Conservation (phyloP, 495 filamentous ascomycete species). For the Clavariopsis aquatica region DNA sequence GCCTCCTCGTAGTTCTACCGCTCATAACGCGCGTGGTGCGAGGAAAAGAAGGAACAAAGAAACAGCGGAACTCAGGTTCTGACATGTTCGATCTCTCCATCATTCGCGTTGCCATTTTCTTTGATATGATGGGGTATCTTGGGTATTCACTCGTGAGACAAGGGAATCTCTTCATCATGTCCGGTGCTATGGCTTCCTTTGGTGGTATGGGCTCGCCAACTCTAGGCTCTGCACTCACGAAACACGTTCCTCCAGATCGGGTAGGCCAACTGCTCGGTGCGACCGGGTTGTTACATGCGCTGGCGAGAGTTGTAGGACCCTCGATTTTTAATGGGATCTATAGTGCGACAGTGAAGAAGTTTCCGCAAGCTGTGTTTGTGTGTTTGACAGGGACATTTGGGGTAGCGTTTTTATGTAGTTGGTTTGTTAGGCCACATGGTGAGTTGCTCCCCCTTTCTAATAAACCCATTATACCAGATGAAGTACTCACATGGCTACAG, state of each 20-base stretch:
- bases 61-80: conserved; percentile 61
- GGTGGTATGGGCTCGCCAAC: conserved; percentile 85
- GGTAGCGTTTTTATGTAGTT: conserved; percentile 63
- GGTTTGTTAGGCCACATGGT: conserved; percentile 74
- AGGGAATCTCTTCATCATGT: conserved; percentile 59
- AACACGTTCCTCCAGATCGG: conserved; percentile 80
- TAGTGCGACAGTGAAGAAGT: conserved; percentile 72
- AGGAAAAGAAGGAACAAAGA: conserved; percentile 46
- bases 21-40: conserved; percentile 69
- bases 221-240: conserved; percentile 78
- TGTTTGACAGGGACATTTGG: conserved; percentile 67
- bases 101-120: conserved; percentile 72
- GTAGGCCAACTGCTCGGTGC: conserved; percentile 86
- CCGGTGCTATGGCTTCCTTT: conserved; percentile 69
- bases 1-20: conserved; percentile 74
- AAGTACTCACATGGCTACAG: conserved; percentile 12
- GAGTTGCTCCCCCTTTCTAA: conserved; percentile 39
- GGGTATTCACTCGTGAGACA: conserved; percentile 68
- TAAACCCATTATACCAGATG: background rate
- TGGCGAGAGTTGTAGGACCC: conserved; percentile 76
- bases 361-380: conserved; percentile 81
- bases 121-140: conserved; percentile 74
- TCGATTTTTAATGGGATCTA: conserved; percentile 84
- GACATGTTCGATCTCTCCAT: conserved; percentile 74
- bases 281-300: conserved; percentile 78